phyloP scores from a whole-genome alignment of 1,139 yeast genomes.

The Saccharomycopsis hybrid region DNA sequence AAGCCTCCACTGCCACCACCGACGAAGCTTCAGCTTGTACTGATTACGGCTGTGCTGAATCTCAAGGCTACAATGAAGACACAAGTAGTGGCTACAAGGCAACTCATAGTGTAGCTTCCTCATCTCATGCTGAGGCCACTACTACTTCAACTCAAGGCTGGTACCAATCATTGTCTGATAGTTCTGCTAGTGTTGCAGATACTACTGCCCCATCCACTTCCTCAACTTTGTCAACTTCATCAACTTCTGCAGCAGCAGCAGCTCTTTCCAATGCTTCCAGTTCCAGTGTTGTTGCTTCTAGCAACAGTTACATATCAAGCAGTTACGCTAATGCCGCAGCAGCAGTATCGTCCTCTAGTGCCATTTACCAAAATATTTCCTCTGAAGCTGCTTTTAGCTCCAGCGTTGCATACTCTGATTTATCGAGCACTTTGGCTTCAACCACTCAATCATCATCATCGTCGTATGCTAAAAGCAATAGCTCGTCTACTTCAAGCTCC shows the following conservation, averaged over 20 bases:
- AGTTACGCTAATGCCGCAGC: neutral
- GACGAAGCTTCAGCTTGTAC: slow-evolving; percentile 6
- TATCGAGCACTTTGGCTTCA: too few relatives aligned
- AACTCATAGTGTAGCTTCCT: neutral
- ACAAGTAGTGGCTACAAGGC: slow-evolving; percentile 4
- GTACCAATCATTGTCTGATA: neutral
- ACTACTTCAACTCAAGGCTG: slow-evolving; percentile 1
- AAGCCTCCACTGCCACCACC: slow-evolving; percentile 7
- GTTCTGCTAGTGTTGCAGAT: neutral
- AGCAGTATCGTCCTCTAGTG: neutral
- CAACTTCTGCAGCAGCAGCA: neutral
- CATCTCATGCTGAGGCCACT: neutral
- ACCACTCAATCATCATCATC: too few relatives aligned
- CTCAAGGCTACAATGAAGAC: slow-evolving; percentile 6
- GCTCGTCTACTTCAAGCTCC: too few relatives aligned
- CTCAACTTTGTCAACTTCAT: neutral
- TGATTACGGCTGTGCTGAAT: slow-evolving; percentile 12
- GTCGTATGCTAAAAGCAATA: too few relatives aligned
- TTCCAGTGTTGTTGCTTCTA: neutral
- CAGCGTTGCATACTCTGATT: too few relatives aligned
- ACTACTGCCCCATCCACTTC: neutral
- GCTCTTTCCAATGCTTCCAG: neutral
- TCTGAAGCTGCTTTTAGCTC: too few relatives aligned
- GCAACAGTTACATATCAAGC: neutral
- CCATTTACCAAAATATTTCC: too few relatives aligned